phyloP scores from a whole-genome alignment of 2,329 filamentous ascomycete genomes.

The Cucurbitaria berberidis region DNA sequence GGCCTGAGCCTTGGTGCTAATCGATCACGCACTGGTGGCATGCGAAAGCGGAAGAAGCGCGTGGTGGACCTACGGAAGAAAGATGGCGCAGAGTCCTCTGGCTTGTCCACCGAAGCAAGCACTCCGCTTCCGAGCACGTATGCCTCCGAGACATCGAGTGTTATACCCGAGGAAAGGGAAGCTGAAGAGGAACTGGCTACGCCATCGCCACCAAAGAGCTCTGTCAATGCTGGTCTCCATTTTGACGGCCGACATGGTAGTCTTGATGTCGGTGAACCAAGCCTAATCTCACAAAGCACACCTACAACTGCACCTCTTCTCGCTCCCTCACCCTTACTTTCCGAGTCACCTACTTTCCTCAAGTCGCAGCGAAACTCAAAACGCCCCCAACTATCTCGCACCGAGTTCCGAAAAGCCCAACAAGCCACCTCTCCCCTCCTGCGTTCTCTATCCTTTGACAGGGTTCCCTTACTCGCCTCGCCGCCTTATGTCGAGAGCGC shows the following conservation, averaged over 20 bases:
- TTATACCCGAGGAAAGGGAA: constrained; percentile 43
- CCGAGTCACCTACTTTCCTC: constrained; percentile 30
- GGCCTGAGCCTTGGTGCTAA: constrained; percentile 69
- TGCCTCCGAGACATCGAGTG: constrained; percentile 61
- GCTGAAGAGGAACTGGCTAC: constrained; percentile 40
- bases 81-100: constrained; percentile 55
- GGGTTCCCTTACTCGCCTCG: constrained; percentile 34
- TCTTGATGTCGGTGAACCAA: constrained; percentile 34
- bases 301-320: constrained; percentile 29
- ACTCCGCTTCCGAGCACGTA: constrained; percentile 60
- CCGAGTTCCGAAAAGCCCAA: constrained; percentile 38
- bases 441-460: constrained; percentile 44
- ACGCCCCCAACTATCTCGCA: constrained; percentile 39
- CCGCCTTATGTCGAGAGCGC: constrained; percentile 32
- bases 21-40: constrained; percentile 64
- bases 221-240: constrained; percentile 26
- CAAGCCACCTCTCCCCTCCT: constrained; percentile 46
- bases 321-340: constrained; percentile 34
- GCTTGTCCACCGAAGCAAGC: constrained; percentile 59
- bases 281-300: constrained; percentile 24
- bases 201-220: constrained; percentile 44
- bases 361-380: constrained; percentile 30
- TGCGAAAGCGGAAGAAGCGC: constrained; percentile 81
- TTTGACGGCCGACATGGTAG: constrained; percentile 34
- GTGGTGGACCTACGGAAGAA: constrained; percentile 80